Evolutionary conservation across 1,284 basidiomycete genomes (phyloP).

Genomic region (Trichosporon sp.): DNA sequence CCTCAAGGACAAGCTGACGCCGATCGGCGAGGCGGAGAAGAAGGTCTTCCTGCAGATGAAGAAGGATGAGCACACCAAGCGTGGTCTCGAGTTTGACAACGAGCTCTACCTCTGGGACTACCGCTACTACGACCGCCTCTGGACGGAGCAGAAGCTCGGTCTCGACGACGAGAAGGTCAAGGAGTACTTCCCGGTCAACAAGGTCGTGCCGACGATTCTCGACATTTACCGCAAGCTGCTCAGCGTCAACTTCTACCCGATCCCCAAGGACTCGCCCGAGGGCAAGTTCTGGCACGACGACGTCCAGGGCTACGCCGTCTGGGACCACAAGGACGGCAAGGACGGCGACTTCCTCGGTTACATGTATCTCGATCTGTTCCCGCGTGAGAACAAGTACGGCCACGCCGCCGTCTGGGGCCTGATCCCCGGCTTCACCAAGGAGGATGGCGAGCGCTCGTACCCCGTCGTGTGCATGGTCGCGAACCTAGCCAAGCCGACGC

Average conservation of each 20-base stretch:
- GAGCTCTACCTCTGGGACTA: constrained; percentile 36
- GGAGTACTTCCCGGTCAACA: constrained; percentile 37
- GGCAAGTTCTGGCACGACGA: constrained; percentile 33
- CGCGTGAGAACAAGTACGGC: constrained; percentile 78
- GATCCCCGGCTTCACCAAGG: constrained; percentile 32
- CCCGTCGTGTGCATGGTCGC: constrained; percentile 61
- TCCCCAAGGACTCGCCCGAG: constrained; percentile 25
- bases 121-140: constrained; percentile 36
- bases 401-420: constrained; percentile 87
- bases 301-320: constrained; percentile 33
- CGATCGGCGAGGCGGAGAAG: constrained; percentile 31
- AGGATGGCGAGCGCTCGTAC: constrained; percentile 41
- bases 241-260: constrained; percentile 31
- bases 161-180: constrained; percentile 36
- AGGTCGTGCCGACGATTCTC: constrained; percentile 34
- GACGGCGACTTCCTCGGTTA: constrained; percentile 71
- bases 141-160: constrained; percentile 32
- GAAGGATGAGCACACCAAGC: constrained; percentile 30
- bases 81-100: constrained; percentile 25
- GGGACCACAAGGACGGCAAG: constrained; percentile 55
- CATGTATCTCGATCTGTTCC: constrained; percentile 83
- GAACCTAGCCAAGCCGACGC: constrained; percentile 60
- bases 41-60: constrained; percentile 31
- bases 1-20: constrained; percentile 31
- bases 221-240: constrained; percentile 36